phyloP scores from a whole-genome alignment of 2,329 filamentous ascomycete genomes.

The Monosporascus cannonballus region DNA sequence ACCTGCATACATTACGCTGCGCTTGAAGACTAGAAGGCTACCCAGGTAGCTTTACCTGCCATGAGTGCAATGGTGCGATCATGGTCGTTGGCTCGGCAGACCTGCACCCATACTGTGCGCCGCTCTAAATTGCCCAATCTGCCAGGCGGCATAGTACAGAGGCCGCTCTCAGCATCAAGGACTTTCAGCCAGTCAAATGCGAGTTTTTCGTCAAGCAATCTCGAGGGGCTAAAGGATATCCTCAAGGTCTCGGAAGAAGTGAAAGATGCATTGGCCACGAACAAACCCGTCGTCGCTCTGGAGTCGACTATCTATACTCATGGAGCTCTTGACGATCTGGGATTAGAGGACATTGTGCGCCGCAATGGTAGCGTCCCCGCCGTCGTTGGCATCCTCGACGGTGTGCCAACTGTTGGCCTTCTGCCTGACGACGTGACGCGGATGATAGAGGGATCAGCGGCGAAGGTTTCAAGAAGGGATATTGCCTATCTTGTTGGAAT shows the following conservation, averaged over 20 bases:
- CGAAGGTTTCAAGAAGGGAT: constrained; percentile 84
- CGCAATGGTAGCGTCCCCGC: constrained; percentile 78
- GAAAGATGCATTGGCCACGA: constrained; percentile 63
- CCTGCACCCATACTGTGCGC: background rate
- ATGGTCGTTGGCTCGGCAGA: background rate
- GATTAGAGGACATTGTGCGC: constrained; percentile 77
- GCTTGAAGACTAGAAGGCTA: background rate
- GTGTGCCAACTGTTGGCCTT: constrained; percentile 76
- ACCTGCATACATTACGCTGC: no score
- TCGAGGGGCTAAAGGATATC: constrained; percentile 35
- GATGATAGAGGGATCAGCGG: constrained; percentile 64
- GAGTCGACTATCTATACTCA: constrained; percentile 98
- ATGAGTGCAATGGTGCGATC: background rate
- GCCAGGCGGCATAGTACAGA: background rate
- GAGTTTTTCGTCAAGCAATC: constrained; percentile 10
- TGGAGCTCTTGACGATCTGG: constrained; percentile 68
- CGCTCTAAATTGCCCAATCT: background rate
- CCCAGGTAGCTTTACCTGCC: background rate
- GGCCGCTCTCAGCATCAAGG: constrained; percentile 10
- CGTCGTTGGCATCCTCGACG: constrained; percentile 82
- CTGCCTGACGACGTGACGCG: constrained; percentile 63
- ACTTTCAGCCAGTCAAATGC: constrained; percentile 1
- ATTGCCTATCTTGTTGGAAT: constrained; percentile 74
- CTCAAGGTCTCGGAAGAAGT: constrained; percentile 79
- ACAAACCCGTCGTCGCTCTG: constrained; percentile 81